Base-by-base conservation (phyloP, 208 protist species). In the Crithidia mellificae region DNA sequence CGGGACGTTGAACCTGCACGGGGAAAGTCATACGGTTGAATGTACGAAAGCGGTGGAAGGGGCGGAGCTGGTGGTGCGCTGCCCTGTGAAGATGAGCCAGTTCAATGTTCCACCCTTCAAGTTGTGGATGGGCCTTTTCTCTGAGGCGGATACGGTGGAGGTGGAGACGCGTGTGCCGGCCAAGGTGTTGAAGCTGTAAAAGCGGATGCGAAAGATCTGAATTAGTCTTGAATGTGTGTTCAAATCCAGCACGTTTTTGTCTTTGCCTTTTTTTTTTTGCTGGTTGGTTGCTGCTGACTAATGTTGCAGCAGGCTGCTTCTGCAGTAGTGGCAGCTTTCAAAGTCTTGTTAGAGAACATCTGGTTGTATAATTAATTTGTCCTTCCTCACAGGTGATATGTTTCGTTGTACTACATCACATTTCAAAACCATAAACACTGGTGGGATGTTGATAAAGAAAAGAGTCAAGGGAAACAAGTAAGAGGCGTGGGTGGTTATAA, bases 91-190 rank as follows among this genome's bases (percentile, higher is more conserved):
- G 58, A 61, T 91, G 43, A 71, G 69, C 7, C 25, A 82, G 59
- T 92, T 88, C 62, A 63, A 85, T 34, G 68, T 94, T 19, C 75
- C 79, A 25, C 77, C 65, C 8, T 93, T 74, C 53, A 78, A 77
- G 19, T 53, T 87, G 32, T 86, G 84, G 74, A 58, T 91, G 52
- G 88, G 88, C 12, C 66, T 96, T 0, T 92, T 96, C 43, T 81
- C 76, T 7, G 78, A 91, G 47, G 83, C 75, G 6, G 83, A 85
- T 36, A 77, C 68, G 24, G 87, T 96, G 14, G 77, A 86, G 66
- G 87, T 96, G 51, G 87, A 93, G 72, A 93, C 88, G n/a, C 81
- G 85, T 15, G 66, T 96, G 20, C 88, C 91, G 1, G 47, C 74
- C 2, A 85, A 82, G 49, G 63, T 73, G 14, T 54, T 95, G 36